Conservation (phyloP, 257 asterid genomes). For the Knoxia roxburghii region DNA sequence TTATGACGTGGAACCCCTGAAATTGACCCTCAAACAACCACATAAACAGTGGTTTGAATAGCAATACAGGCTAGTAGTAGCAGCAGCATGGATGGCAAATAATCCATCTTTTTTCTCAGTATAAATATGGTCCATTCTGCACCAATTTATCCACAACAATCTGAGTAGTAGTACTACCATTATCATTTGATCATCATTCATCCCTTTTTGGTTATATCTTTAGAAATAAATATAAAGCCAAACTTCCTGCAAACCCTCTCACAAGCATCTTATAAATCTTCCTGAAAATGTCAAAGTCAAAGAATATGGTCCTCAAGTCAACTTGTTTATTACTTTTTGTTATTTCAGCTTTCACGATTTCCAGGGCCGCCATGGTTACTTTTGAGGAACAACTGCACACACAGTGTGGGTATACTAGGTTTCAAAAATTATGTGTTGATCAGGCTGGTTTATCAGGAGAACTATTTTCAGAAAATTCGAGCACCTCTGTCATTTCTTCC, state of each 20-base stretch:
- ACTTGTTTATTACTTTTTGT: constrained; percentile 15
- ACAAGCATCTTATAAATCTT: not conserved
- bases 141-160: constrained; percentile 9
- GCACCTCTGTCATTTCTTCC: constrained; percentile 30
- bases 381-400: constrained; percentile 16
- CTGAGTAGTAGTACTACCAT: not conserved
- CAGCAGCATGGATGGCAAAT: too few relatives aligned
- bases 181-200: not conserved
- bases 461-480: constrained; percentile 20
- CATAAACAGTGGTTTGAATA: not conserved
- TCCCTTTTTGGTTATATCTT: not conserved
- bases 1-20: constrained; percentile 7
- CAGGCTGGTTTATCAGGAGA: constrained; percentile 23
- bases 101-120: not conserved
- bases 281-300: constrained; percentile 33
- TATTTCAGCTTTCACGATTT: constrained; percentile 6
- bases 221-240: not conserved
- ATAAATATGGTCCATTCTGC: constrained; percentile 16
- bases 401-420: constrained; percentile 58
- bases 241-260: not conserved
- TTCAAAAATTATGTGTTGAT: constrained; percentile 48
- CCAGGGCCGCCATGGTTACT: constrained; percentile 11
- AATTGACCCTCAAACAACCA: constrained; percentile 23
- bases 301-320: constrained; percentile 12
- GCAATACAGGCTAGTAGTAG: not conserved